These are phyloP conservation scores for Paspalum vaginatum DNA, from an alignment of 176 grass and related monocot species.

Conservation along the genomic window DNA sequence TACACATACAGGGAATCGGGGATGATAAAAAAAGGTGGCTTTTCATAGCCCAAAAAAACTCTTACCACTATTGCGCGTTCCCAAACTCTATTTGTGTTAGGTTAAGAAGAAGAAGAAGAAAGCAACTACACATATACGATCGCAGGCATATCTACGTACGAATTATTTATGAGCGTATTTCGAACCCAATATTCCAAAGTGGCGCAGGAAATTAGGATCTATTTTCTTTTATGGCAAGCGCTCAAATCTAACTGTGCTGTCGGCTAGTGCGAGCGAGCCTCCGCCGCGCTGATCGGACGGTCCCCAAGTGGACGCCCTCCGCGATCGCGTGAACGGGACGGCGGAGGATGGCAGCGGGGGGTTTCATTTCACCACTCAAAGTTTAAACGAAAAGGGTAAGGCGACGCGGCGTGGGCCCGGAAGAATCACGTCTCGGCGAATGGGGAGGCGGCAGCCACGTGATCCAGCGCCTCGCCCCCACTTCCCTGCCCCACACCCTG, in stretches of 20 bases:
- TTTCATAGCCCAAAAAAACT: not conserved
- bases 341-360: not conserved
- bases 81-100: not conserved
- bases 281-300: not conserved
- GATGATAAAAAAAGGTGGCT: not conserved
- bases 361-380: not conserved
- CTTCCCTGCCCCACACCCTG: not conserved
- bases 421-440: slow-evolving; percentile 57
- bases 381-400: slow-evolving; percentile 20
- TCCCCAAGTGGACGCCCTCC: not conserved
- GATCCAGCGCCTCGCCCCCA: slow-evolving; percentile 35
- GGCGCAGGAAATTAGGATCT: too few species aligned
- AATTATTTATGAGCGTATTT: too few species aligned
- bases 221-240: too few species aligned
- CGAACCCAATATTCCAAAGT: too few species aligned
- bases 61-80: not conserved
- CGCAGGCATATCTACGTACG: too few species aligned
- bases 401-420: slow-evolving; percentile 23
- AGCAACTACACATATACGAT: too few species aligned
- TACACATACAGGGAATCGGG: too few species aligned
- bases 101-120: not conserved
- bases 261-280: not conserved
- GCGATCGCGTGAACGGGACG: not conserved
- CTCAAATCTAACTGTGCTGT: too few species aligned
- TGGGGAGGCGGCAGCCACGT: slow-evolving; percentile 56